Evolutionary conservation across 2,329 filamentous ascomycete species (phyloP).

Genomic region (Aspergillus vadensis): DNA sequence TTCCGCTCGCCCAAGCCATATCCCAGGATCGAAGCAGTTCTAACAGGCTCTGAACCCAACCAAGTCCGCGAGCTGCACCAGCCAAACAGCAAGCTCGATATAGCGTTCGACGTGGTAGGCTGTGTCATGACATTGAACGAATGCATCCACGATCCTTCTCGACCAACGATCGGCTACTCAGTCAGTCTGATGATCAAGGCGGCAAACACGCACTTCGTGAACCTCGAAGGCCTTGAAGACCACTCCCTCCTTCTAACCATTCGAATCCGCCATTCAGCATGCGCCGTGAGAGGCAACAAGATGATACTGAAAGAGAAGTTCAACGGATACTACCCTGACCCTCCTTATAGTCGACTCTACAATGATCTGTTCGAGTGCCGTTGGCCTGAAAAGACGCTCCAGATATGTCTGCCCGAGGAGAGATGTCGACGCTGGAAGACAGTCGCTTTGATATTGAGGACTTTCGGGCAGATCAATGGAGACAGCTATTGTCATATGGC

Average conservation of each 20-base stretch:
- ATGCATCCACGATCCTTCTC: slow-evolving; percentile 16
- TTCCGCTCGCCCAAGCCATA: slow-evolving; percentile 13
- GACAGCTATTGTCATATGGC: slow-evolving; percentile 27
- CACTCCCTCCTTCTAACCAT: slow-evolving; percentile 31
- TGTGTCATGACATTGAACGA: slow-evolving; percentile 27
- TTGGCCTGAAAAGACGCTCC: slow-evolving; percentile 23
- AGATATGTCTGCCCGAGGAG: slow-evolving; percentile 27
- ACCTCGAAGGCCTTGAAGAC: slow-evolving; percentile 32
- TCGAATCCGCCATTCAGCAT: slow-evolving; percentile 16
- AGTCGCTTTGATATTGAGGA: slow-evolving; percentile 30
- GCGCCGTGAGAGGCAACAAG: slow-evolving; percentile 18
- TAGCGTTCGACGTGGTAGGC: slow-evolving; percentile 27
- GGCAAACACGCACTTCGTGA: slow-evolving; percentile 26
- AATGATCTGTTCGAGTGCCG: slow-evolving; percentile 22
- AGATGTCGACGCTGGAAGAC: slow-evolving; percentile 31
- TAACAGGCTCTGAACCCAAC: slow-evolving; percentile 18
- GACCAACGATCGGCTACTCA: slow-evolving; percentile 11
- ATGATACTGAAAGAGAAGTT: slow-evolving; percentile 24
- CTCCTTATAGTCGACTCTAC: slow-evolving; percentile 23
- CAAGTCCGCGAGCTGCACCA: slow-evolving; percentile 22
- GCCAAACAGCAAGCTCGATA: slow-evolving; percentile 25
- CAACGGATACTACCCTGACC: slow-evolving; percentile 21
- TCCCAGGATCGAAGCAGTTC: slow-evolving; percentile 20
- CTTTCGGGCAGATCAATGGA: slow-evolving; percentile 27
- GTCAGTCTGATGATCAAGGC: slow-evolving; percentile 19